phyloP scores from a whole-genome alignment of 2,329 filamentous ascomycete genomes.

The Pseudocercospora macadamiae region DNA sequence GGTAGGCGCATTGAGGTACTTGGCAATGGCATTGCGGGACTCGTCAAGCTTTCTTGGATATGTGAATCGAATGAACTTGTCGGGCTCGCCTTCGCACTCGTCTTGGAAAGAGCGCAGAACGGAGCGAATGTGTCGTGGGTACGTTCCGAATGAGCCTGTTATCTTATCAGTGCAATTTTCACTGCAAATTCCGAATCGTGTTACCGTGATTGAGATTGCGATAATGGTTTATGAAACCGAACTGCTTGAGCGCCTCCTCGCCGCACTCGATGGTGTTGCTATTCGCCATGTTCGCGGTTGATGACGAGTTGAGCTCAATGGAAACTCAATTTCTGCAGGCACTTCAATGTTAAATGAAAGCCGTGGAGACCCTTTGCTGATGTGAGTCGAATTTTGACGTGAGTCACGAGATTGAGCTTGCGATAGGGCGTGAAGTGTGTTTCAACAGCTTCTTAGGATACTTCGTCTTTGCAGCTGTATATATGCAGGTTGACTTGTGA shows the following conservation, averaged over 20 bases:
- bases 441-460: background rate
- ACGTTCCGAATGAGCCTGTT: constrained; percentile 76
- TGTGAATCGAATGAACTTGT: constrained; percentile 74
- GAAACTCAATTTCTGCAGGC: background rate
- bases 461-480: background rate
- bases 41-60: constrained; percentile 66
- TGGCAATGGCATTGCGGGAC: constrained; percentile 66
- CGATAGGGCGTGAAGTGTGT: background rate
- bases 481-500: background rate
- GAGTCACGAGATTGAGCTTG: background rate
- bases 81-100: constrained; percentile 67
- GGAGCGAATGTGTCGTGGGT: constrained; percentile 64
- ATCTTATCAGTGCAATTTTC: constrained; percentile 6
- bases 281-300: constrained; percentile 7
- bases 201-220: constrained; percentile 78
- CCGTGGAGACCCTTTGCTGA: background rate
- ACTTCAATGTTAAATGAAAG: background rate
- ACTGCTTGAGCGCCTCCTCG: constrained; percentile 60
- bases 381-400: background rate
- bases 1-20: constrained; percentile 65
- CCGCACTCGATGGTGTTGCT: constrained; percentile 36
- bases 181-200: constrained; percentile 10
- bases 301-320: background rate
- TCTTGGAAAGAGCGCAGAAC: constrained; percentile 68
- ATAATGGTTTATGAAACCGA: constrained; percentile 69